Evolutionary conservation across 305 asterid genomes (phyloP), one percentile per base, ranked within the genome.

Genomic region (Fraxinus paxiana): DNA sequence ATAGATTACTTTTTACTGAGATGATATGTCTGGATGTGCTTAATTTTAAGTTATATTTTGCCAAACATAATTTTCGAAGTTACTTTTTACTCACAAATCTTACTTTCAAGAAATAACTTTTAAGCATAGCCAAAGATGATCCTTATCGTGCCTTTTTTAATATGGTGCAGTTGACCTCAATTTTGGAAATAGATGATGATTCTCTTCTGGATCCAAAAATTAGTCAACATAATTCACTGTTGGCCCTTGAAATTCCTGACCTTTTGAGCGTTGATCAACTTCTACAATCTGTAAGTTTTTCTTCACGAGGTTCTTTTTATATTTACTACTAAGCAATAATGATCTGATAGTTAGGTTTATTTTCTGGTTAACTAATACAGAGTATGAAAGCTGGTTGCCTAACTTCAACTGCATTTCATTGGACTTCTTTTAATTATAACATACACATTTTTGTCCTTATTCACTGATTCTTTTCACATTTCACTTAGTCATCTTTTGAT

Each of bases 201-300:
- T 67, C 76, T 81, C 90, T 82, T 78, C 84, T 73, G n/a, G 90
- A 90, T 84, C 76, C 83, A 6, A 34, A 82, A 56, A 73, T 86
- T 76, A 80, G 76, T 69, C 34, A 83, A 51, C 85, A 79, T 30
- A 86, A 86, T 74, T 75, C 90, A 18, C 87, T 84, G 63, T 56
- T 85, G 81, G 87, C 88, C 51, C 63, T 84, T 2, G 93, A 90
- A 71, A 81, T 84, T 70, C 91, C 97, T 71, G 86, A 83, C 78
- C 92, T 93, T 79, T 85, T 93, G 77, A 92, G 90, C 1, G 96
- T 91, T 12, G 90, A 92, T 77, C 96, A 93, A 83, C 95, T 93
- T 79, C 89, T 93, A 70, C 96, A 92, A 86, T 92, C 96, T 30
- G 97, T 93, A 88, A 88, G 97, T 89, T 79, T 38, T 31, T 79